Percentiles rank a stretch among this genome's conserved stretches.
Evolutionary conservation across 2,329 filamentous ascomycete species (phyloP).

Genomic region (Penicillium sp.): DNA sequence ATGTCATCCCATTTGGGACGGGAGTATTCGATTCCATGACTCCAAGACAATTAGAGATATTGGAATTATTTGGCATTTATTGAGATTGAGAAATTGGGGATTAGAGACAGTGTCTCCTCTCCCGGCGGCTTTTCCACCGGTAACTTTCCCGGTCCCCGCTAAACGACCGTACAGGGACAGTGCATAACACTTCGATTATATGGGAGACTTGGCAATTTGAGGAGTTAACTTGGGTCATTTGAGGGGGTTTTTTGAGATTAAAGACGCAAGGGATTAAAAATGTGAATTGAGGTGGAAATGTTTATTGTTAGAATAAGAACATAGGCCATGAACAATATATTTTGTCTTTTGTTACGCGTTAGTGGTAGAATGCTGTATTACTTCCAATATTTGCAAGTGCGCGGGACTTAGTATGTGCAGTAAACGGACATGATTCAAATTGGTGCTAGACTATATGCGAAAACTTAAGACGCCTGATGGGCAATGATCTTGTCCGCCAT

Average conservation of each 20-base stretch:
- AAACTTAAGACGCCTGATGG: slow-evolving; percentile 8
- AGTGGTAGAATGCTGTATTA: background rate
- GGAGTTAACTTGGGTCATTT: too few species aligned
- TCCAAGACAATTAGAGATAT: background rate
- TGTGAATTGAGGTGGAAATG: background rate
- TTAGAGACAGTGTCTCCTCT: background rate
- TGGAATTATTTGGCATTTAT: too few species aligned
- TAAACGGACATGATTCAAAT: background rate
- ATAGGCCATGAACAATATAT: background rate
- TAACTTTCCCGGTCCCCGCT: background rate
- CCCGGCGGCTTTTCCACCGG: slow-evolving; percentile 8
- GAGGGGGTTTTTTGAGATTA: too few species aligned
- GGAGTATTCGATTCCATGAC: slow-evolving; percentile 19
- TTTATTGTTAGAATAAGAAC: background rate
- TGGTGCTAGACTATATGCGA: background rate
- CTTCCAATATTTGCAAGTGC: background rate
- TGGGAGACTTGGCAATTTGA: too few species aligned
- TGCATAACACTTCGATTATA: too few species aligned
- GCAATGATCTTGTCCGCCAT: slow-evolving; percentile 33
- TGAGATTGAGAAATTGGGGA: too few species aligned
- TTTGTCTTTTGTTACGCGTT: background rate
- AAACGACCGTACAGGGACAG: too few species aligned
- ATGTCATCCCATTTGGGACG: slow-evolving; percentile 22
- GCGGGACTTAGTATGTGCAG: background rate
- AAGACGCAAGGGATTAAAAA: too few species aligned